Conservation (phyloP, 2,329 filamentous ascomycete genomes). For the Arthroderma sp. region DNA sequence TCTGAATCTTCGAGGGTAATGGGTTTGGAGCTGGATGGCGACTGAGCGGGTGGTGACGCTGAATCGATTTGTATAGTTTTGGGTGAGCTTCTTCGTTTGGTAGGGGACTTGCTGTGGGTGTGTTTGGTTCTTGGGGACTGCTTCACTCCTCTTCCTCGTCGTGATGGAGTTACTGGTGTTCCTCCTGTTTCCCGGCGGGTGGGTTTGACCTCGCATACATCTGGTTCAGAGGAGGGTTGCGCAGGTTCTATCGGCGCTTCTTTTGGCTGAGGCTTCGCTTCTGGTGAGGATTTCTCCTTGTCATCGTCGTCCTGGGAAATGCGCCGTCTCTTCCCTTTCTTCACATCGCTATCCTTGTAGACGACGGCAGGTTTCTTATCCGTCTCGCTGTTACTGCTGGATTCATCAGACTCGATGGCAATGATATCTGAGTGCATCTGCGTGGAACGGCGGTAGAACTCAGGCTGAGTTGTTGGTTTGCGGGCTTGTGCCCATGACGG, state of each 20-base stretch:
- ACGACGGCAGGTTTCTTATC: slow-evolving; percentile 11
- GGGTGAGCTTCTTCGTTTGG: not conserved
- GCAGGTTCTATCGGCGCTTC: not conserved
- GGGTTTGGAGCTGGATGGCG: not conserved
- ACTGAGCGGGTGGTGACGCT: not conserved
- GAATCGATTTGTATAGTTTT: not conserved
- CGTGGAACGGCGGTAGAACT: slow-evolving; percentile 38
- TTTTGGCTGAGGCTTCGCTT: not conserved
- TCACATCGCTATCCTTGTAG: not conserved
- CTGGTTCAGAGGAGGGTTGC: not conserved
- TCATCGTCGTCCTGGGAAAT: slow-evolving; percentile 13
- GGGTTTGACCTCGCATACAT: too few relatives aligned
- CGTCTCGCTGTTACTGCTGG: slow-evolving; percentile 2
- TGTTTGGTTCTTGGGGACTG: not conserved
- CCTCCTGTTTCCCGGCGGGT: not conserved
- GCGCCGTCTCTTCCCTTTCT: slow-evolving; percentile 13
- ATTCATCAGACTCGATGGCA: slow-evolving; percentile 16
- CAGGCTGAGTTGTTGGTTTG: slow-evolving; percentile 17
- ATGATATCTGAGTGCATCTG: slow-evolving; percentile 35
- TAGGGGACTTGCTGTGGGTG: not conserved
- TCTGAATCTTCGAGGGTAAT: not conserved
- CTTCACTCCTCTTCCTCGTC: not conserved
- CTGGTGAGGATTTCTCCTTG: not conserved
- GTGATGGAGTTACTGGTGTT: not conserved
- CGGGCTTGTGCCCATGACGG: slow-evolving; percentile 36